phyloP scores from a whole-genome alignment of 768 basidiomycete species.

The Polyporus arcularius region DNA sequence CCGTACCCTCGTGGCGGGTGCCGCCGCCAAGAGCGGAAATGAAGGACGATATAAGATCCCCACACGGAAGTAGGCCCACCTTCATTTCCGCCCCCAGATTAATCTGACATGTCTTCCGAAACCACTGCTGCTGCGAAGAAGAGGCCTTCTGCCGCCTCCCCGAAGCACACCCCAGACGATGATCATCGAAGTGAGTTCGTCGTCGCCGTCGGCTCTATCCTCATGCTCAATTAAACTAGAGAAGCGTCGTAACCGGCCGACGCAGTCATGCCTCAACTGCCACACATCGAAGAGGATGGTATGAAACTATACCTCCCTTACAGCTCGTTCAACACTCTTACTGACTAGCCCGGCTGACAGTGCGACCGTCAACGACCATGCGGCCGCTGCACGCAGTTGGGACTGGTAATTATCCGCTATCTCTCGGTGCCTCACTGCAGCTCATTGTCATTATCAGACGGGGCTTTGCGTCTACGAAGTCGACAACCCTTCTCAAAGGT shows the following conservation, averaged over 20 bases:
- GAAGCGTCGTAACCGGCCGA: slow-evolving; percentile 66
- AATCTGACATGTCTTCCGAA: slow-evolving; percentile 26
- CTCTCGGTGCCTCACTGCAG: neutral
- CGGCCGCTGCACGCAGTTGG: slow-evolving; percentile 45
- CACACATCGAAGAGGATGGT: slow-evolving; percentile 78
- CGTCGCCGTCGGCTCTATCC: slow-evolving; percentile 16
- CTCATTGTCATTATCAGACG: slow-evolving; percentile 44
- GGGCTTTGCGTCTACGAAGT: slow-evolving; percentile 85
- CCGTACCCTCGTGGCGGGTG: slow-evolving; percentile 6
- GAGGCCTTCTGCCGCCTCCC: slow-evolving; percentile 28
- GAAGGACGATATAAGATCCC: slow-evolving; percentile 12
- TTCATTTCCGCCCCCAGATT: slow-evolving; percentile 12
- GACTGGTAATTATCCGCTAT: slow-evolving; percentile 32
- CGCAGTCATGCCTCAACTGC: slow-evolving; percentile 73
- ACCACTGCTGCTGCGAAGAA: slow-evolving; percentile 27
- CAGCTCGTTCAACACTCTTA: neutral
- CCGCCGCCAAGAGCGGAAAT: slow-evolving; percentile 14
- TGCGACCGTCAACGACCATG: slow-evolving; percentile 52
- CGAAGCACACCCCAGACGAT: slow-evolving; percentile 38
- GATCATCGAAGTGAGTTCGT: slow-evolving; percentile 46
- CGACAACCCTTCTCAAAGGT: slow-evolving; percentile 67
- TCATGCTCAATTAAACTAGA: slow-evolving; percentile 26
- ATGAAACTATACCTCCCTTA: slow-evolving; percentile 8
- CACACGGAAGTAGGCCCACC: neutral
- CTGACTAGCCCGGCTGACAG: slow-evolving; percentile 26